Percentiles rank a stretch among this genome's conserved stretches.
Conservation (phyloP, 2,329 filamentous ascomycete species). For the Phaeosphaeriaceae sp. region DNA sequence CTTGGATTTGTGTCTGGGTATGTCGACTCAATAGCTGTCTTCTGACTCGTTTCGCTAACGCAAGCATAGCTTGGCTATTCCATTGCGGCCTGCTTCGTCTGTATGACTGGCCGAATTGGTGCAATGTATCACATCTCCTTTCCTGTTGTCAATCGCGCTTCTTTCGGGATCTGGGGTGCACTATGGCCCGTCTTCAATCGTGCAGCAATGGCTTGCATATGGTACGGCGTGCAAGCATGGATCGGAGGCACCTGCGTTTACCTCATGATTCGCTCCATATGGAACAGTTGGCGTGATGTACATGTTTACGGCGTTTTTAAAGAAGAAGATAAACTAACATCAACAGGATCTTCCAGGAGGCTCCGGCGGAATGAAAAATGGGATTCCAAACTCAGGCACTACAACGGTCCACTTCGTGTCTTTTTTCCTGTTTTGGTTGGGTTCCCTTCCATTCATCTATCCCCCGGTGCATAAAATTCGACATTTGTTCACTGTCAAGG, state of each 20-base stretch:
- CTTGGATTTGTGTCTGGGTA: slow-evolving; percentile 74
- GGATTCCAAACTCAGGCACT: slow-evolving; percentile 72
- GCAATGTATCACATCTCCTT: slow-evolving; percentile 90
- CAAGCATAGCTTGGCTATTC: slow-evolving; percentile 68
- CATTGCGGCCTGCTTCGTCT: slow-evolving; percentile 73
- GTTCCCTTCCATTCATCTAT: slow-evolving; percentile 83
- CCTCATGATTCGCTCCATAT: slow-evolving; percentile 87
- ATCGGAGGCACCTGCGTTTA: slow-evolving; percentile 84
- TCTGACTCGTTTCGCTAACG: slow-evolving; percentile 5
- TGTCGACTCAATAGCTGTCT: not conserved
- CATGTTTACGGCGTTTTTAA: not conserved
- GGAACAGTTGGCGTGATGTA: slow-evolving; percentile 67
- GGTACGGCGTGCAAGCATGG: slow-evolving; percentile 86
- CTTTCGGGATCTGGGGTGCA: slow-evolving; percentile 88
- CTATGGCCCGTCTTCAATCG: slow-evolving; percentile 90
- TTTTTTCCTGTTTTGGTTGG: slow-evolving; percentile 87
- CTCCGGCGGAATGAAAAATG: slow-evolving; percentile 65
- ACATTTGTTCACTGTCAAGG: slow-evolving; percentile 90
- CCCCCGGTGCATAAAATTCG: slow-evolving; percentile 88
- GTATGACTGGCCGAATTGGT: slow-evolving; percentile 80
- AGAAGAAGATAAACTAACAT: not conserved
- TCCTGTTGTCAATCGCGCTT: slow-evolving; percentile 77
- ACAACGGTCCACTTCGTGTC: slow-evolving; percentile 77
- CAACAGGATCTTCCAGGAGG: slow-evolving; percentile 1
- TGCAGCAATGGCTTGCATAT: slow-evolving; percentile 85